These are phyloP conservation scores for Medicago truncatula DNA, from an alignment of 306 rosid species.

Conservation along the genomic window MtrunA17r5.0-ANR NC_053045.1:38644001-38644500, in stretches of 20 bases:
- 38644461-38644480: slow-evolving; percentile 80
- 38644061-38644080: no score
- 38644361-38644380: slow-evolving; percentile 67
- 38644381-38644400: slow-evolving; percentile 81
- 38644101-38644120: not conserved
- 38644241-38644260: not conserved
- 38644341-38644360: slow-evolving; percentile 56
- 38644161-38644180: no score
- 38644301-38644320: slow-evolving; percentile 24
- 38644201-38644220: not conserved
- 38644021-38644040: not conserved
- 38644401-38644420: slow-evolving; percentile 80
- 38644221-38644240: not conserved
- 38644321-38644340: slow-evolving; percentile 32
- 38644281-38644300: slow-evolving; percentile 30
- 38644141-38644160: no score
- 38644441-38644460: slow-evolving; percentile 70
- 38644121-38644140: not conserved
- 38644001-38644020: not conserved
- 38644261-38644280: slow-evolving; percentile 6
- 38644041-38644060: not conserved
- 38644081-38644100: no score
- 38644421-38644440: slow-evolving; percentile 54
- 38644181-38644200: no score
- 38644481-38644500: slow-evolving; percentile 72